Conservation (phyloP, 345 rosid genomes). For the Aethionema arabicum region DNA sequence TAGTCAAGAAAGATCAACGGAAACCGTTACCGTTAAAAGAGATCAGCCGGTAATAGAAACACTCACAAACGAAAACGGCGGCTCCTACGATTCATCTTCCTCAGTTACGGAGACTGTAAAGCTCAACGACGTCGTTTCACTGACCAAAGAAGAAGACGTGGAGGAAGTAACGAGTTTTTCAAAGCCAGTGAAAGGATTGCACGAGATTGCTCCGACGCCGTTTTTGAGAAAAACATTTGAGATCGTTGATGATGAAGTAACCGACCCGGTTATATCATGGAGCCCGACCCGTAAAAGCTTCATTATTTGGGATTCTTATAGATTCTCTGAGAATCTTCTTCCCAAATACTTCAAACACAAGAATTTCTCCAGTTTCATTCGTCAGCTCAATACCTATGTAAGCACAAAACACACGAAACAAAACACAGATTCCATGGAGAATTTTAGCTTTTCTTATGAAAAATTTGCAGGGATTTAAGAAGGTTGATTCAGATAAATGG, state of each 20-base stretch:
- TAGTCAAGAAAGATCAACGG: neutral
- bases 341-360: constrained; percentile 72
- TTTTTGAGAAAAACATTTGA: constrained; percentile 55
- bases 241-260: constrained; percentile 55
- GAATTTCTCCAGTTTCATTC: constrained; percentile 72
- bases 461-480: constrained; percentile 62
- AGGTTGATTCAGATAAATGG: constrained; percentile 78
- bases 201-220: constrained; percentile 59
- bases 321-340: constrained; percentile 46
- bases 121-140: neutral
- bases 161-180: constrained; percentile 25
- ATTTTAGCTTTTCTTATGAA: neutral
- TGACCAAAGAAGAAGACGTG: no score
- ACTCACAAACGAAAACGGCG: neutral
- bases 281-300: constrained; percentile 48
- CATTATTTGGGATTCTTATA: constrained; percentile 55
- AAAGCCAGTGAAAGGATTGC: constrained; percentile 56
- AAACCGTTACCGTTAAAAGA: constrained; percentile 3
- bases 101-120: neutral
- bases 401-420: constrained; percentile 16
- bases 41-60: neutral
- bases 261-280: constrained; percentile 57
- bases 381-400: constrained; percentile 73
- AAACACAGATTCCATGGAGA: neutral
- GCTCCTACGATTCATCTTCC: neutral